These are phyloP conservation scores for Fusarium pilosicola DNA, from an alignment of 2,329 filamentous ascomycete genomes.

Conservation along the genomic window DNA sequence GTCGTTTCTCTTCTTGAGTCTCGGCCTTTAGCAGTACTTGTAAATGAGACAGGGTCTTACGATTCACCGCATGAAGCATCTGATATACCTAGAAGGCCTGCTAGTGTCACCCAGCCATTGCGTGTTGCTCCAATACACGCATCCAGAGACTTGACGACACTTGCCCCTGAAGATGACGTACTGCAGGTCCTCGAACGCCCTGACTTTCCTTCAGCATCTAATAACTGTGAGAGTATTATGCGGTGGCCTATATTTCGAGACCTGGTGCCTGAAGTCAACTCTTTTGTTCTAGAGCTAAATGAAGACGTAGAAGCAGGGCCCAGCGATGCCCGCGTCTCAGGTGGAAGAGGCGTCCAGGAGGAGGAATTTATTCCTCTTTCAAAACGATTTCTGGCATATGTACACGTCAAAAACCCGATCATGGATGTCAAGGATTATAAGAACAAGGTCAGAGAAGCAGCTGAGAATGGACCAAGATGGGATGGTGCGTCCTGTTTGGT, in stretches of 20 bases:
- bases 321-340: neutral
- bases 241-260: neutral
- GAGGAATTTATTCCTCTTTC: neutral
- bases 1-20: neutral
- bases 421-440: neutral
- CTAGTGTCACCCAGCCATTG: neutral
- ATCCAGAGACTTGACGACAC: neutral
- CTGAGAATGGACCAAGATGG: neutral
- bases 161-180: neutral
- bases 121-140: neutral
- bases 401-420: neutral
- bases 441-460: neutral
- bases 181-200: neutral
- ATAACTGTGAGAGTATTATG: neutral
- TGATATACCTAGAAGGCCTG: accelerated
- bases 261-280: neutral
- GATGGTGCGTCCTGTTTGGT: neutral
- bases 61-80: accelerated
- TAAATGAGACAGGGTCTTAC: neutral
- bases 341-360: neutral
- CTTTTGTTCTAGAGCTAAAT: neutral
- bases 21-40: neutral
- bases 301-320: neutral
- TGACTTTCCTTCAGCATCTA: neutral
- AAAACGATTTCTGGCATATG: neutral